These are phyloP conservation scores for Chamaecyparis obtusa DNA, from an alignment of 75 land plant genomes.

Conservation along the genomic window DNA sequence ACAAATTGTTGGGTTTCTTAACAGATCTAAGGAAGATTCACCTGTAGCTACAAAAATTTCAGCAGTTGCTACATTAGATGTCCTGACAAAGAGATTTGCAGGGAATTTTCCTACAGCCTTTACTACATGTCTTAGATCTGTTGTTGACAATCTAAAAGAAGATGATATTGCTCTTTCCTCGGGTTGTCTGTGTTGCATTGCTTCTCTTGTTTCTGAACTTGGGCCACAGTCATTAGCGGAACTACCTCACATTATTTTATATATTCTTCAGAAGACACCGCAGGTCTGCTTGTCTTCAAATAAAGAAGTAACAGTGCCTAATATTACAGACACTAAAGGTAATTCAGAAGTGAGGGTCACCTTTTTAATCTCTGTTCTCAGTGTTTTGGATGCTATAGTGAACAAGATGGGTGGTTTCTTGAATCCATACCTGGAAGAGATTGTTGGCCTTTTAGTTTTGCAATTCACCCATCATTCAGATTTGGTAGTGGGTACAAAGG, in stretches of 20 bases:
- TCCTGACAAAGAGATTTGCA: constrained; percentile 35
- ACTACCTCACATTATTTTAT: constrained; percentile 59
- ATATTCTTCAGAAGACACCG: constrained; percentile 28
- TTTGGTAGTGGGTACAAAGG: constrained; percentile 41
- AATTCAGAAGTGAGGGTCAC: constrained; percentile 13
- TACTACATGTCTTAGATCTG: constrained; percentile 27
- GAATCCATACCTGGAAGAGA: constrained; percentile 78
- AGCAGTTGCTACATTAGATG: constrained; percentile 65
- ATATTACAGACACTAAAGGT: neutral
- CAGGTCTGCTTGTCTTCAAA: constrained; percentile 8
- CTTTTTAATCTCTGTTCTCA: constrained; percentile 42
- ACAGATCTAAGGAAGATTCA: constrained; percentile 24
- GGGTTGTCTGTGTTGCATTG: constrained; percentile 46
- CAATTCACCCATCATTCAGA: constrained; percentile 27
- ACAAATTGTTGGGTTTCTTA: constrained; percentile 43
- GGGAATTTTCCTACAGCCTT: constrained; percentile 18
- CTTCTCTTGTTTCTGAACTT: constrained; percentile 50
- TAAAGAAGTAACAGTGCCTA: neutral
- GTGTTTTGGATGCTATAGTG: constrained; percentile 56
- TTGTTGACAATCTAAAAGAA: constrained; percentile 26
- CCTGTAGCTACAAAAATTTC: constrained; percentile 36
- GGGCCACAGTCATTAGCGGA: constrained; percentile 65
- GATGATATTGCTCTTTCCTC: constrained; percentile 28
- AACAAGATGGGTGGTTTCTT: constrained; percentile 78
- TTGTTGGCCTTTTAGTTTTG: constrained; percentile 56